Percentiles rank a stretch among this genome's conserved stretches.
These are phyloP conservation scores for Rauvolfia tetraphylla DNA, from an alignment of 257 asterid species.

Conservation along the genomic window DNA sequence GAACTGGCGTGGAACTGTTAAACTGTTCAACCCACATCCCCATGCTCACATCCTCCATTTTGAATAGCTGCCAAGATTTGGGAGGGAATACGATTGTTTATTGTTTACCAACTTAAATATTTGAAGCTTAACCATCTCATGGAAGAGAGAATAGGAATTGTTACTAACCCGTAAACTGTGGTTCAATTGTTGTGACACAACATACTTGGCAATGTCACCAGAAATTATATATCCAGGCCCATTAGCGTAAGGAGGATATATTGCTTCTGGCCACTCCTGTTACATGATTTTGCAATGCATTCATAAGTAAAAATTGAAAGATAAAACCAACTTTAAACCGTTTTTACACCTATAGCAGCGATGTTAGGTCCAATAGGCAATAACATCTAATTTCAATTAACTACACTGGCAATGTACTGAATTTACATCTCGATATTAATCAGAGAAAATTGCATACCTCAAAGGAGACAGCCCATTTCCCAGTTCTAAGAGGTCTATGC, in stretches of 20 bases:
- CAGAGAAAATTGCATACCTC: constrained; percentile 45
- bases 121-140: background rate
- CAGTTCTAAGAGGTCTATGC: constrained; percentile 91
- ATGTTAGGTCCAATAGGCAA: background rate
- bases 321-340: background rate
- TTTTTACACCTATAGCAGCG: background rate
- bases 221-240: constrained; percentile 96
- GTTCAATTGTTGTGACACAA: constrained; percentile 64
- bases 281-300: constrained; percentile 8
- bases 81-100: background rate
- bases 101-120: background rate
- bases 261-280: constrained; percentile 99
- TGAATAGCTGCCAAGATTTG: constrained; percentile 54
- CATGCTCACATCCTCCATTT: constrained; percentile 99
- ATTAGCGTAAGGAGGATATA: constrained; percentile 91
- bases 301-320: background rate
- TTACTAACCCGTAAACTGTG: constrained; percentile 62
- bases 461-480: constrained; percentile 96
- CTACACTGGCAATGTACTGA: background rate
- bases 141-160: background rate
- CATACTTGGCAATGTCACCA: constrained; percentile 66
- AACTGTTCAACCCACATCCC: constrained; percentile 97
- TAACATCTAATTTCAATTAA: background rate
- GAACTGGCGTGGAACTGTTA: constrained; percentile 59
- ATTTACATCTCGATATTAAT: background rate